phyloP scores from a whole-genome alignment of 2,329 filamentous ascomycete genomes.

The Orbilia blumenaviensis region DNA sequence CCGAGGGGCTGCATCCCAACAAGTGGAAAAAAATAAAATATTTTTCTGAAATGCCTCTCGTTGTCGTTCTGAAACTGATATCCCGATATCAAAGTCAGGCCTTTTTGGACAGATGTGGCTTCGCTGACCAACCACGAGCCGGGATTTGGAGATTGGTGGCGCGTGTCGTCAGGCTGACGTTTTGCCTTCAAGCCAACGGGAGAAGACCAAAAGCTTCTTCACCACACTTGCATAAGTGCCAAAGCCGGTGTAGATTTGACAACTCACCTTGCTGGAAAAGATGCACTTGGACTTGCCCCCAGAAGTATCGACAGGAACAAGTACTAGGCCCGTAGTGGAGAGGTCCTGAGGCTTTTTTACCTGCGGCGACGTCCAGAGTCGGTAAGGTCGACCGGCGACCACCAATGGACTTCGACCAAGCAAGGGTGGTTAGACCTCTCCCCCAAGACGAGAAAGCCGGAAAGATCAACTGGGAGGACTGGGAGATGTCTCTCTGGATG shows the following conservation, averaged over 20 bases:
- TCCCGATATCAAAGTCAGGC: conserved; percentile 17
- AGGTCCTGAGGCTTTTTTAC: conserved; percentile 49
- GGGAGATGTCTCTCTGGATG: neutral
- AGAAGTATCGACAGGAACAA: conserved; percentile 48
- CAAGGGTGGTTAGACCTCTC: conserved; percentile 16
- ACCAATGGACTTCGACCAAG: neutral
- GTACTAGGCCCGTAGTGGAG: conserved; percentile 26
- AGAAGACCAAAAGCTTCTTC: conserved; percentile 1
- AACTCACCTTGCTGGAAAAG: conserved; percentile 52
- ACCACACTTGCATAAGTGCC: conserved; percentile 19
- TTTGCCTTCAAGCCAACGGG: conserved; percentile 9
- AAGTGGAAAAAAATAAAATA: conserved; percentile 8
- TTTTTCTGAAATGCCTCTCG: neutral
- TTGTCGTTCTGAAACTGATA: neutral
- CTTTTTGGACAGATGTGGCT: conserved; percentile 23
- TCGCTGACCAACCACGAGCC: conserved; percentile 29
- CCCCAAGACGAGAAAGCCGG: conserved; percentile 1
- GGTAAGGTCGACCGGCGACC: conserved; percentile 7
- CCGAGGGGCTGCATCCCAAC: conserved; percentile 15
- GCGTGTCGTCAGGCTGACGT: conserved; percentile 50
- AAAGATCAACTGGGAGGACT: neutral
- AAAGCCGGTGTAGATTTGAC: conserved; percentile 30
- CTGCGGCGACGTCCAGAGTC: conserved; percentile 23
- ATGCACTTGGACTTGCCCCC: conserved; percentile 48
- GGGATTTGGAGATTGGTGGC: conserved; percentile 14